These are phyloP conservation scores for Phialophora chinensis DNA, from an alignment of 2,329 filamentous ascomycete species.

Conservation along the genomic window DNA sequence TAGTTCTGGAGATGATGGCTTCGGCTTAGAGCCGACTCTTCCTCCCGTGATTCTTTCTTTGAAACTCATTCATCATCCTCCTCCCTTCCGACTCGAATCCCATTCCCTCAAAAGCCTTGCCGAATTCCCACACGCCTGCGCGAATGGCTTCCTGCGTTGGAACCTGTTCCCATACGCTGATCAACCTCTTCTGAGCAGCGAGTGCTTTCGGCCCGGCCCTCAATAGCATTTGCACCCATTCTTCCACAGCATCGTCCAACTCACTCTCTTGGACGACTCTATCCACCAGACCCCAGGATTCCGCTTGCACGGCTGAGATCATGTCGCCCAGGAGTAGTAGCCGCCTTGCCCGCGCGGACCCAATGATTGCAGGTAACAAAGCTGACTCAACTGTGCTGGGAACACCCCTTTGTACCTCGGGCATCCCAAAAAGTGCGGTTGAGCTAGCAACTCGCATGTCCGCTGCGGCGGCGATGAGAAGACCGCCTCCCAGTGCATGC, in stretches of 20 bases:
- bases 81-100: conserved; percentile 19
- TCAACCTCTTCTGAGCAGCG: conserved; percentile 45
- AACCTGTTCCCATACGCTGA: conserved; percentile 27
- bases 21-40: conserved; percentile 13
- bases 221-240: conserved; percentile 43
- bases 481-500: conserved; percentile 47
- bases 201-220: conserved; percentile 45
- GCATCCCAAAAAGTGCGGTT: conserved; percentile 48
- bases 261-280: conserved; percentile 42
- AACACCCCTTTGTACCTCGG: conserved; percentile 48
- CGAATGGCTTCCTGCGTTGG: conserved; percentile 36
- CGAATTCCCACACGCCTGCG: conserved; percentile 41
- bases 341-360: conserved; percentile 46
- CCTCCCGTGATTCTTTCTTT: conserved; percentile 1
- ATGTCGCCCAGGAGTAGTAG: conserved; percentile 47
- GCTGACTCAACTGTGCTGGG: conserved; percentile 50
- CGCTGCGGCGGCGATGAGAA: conserved; percentile 47
- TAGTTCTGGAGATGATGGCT: background rate
- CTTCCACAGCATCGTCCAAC: conserved; percentile 44
- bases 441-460: conserved; percentile 47
- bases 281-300: conserved; percentile 48
- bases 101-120: conserved; percentile 20
- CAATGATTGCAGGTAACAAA: conserved; percentile 47
- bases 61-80: conserved; percentile 24
- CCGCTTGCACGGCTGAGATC: conserved; percentile 43